Evolutionary conservation across 2,329 filamentous ascomycete species (phyloP).

Genomic region (Xylariales sp.): DNA sequence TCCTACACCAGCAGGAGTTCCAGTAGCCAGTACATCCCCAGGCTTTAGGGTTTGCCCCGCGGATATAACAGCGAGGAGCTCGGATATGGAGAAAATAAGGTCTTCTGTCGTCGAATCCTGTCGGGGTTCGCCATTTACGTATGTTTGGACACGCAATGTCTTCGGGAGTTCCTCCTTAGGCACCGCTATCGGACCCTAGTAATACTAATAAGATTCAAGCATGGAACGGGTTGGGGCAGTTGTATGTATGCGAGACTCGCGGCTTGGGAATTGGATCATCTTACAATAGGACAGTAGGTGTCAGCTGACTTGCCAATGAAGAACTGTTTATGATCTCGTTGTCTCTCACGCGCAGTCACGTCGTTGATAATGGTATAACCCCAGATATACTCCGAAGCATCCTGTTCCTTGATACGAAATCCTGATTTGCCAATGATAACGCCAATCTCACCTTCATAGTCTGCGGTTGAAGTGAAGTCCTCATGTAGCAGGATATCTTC

Average conservation of each 20-base stretch:
- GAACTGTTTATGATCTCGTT: slow-evolving; percentile 38
- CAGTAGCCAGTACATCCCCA: slow-evolving; percentile 33
- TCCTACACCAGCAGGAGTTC: slow-evolving; percentile 35
- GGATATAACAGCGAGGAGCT: slow-evolving; percentile 29
- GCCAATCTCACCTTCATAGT: slow-evolving; percentile 37
- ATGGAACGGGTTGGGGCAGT: neutral
- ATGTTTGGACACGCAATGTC: slow-evolving; percentile 29
- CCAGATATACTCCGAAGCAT: slow-evolving; percentile 36
- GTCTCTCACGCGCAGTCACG: slow-evolving; percentile 32
- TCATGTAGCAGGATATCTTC: slow-evolving; percentile 34
- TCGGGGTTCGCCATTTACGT: slow-evolving; percentile 29
- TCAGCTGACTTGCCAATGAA: slow-evolving; percentile 36
- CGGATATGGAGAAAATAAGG: slow-evolving; percentile 32
- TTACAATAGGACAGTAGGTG: slow-evolving; percentile 37
- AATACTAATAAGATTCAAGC: neutral
- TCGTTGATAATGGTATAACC: slow-evolving; percentile 37
- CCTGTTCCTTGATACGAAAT: slow-evolving; percentile 24
- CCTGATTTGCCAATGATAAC: slow-evolving; percentile 34
- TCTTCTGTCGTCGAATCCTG: slow-evolving; percentile 34
- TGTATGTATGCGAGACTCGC: too few relatives aligned
- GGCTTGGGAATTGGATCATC: neutral
- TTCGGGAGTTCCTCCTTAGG: slow-evolving; percentile 32
- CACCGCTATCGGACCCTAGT: slow-evolving; percentile 35
- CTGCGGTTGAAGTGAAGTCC: slow-evolving; percentile 32
- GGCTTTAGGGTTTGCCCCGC: slow-evolving; percentile 32